Evolutionary conservation across 768 basidiomycete genomes (phyloP).

Genomic region (Russula sp.): DNA sequence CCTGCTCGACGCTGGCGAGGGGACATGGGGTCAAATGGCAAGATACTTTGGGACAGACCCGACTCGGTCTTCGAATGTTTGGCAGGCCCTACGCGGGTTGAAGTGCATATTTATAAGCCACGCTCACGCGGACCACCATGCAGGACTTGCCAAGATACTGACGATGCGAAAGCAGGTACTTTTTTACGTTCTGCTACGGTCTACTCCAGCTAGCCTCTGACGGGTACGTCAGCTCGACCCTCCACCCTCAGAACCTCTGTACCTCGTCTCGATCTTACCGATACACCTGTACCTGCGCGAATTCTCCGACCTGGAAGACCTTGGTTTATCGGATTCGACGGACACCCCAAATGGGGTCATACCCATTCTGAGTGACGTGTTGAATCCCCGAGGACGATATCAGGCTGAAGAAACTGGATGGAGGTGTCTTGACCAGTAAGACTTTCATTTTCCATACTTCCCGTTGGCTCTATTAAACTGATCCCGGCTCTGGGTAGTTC

Average conservation of each 20-base stretch:
- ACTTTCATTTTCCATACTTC: neutral
- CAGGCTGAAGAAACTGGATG: neutral
- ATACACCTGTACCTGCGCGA: conserved; percentile 69
- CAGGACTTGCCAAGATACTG: conserved; percentile 72
- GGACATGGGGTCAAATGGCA: conserved; percentile 83
- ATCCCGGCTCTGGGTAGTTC: conserved; percentile 9
- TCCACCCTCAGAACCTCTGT: conserved; percentile 56
- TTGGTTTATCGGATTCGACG: conserved; percentile 49
- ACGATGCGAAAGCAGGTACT: conserved; percentile 61
- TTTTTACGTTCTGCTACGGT: conserved; percentile 10
- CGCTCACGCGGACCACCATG: conserved; percentile 89
- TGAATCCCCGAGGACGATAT: conserved; percentile 3
- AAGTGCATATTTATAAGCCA: conserved; percentile 86
- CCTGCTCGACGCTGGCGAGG: conserved; percentile 88
- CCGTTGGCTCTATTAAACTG: neutral
- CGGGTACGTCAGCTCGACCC: conserved; percentile 50
- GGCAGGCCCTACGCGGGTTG: conserved; percentile 59
- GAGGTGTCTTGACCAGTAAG: conserved; percentile 7
- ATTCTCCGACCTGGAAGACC: conserved; percentile 59
- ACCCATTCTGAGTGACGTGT: conserved; percentile 36
- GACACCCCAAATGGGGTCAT: conserved; percentile 42
- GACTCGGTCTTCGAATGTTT: conserved; percentile 36
- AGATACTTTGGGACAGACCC: conserved; percentile 62
- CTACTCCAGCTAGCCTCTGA: neutral
- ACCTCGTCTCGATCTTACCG: conserved; percentile 54